Evolutionary conservation across 352 stramenopile genomes (phyloP).

Genomic region (Pythium sukuiense): DNA sequence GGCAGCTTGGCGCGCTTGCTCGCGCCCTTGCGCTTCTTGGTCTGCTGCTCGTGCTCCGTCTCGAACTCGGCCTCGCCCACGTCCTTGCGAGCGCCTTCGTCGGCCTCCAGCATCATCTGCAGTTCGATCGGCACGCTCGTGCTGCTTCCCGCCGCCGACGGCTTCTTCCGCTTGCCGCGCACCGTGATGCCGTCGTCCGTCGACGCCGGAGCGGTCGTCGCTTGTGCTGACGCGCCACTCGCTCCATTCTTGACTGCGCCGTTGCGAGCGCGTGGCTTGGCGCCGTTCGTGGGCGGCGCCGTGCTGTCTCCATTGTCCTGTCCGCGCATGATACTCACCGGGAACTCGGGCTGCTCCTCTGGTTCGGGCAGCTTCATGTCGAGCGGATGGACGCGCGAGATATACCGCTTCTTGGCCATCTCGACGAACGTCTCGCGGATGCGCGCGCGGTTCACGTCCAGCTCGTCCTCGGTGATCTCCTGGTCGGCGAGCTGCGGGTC

Average conservation of each 20-base stretch:
- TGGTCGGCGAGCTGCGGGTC: slow-evolving; percentile 45
- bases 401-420: slow-evolving; percentile 89
- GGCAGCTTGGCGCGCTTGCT: slow-evolving; percentile 82
- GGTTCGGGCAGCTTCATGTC: slow-evolving; percentile 69
- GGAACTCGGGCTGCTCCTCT: slow-evolving; percentile 61
- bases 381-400: slow-evolving; percentile 81
- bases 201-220: slow-evolving; percentile 4
- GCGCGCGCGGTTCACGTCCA: slow-evolving; percentile 59
- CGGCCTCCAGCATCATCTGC: slow-evolving; percentile 84
- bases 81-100: slow-evolving; percentile 45
- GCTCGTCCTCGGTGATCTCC: slow-evolving; percentile 70
- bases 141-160: slow-evolving; percentile 25
- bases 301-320: slow-evolving; percentile 32
- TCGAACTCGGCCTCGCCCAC: slow-evolving; percentile 64
- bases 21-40: slow-evolving; percentile 65
- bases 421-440: slow-evolving; percentile 79
- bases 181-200: slow-evolving; percentile 73
- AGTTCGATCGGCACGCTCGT: slow-evolving; percentile 77
- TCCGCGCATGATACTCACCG: slow-evolving; percentile 59
- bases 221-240: slow-evolving; percentile 12
- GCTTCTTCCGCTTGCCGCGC: slow-evolving; percentile 67
- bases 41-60: slow-evolving; percentile 46
- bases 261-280: slow-evolving; percentile 21
- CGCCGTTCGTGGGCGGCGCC: slow-evolving; percentile 7
- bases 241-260: slow-evolving; percentile 13